Conservation (phyloP, 2,329 filamentous ascomycete species). For the Xenoacremonium recifei region DNA sequence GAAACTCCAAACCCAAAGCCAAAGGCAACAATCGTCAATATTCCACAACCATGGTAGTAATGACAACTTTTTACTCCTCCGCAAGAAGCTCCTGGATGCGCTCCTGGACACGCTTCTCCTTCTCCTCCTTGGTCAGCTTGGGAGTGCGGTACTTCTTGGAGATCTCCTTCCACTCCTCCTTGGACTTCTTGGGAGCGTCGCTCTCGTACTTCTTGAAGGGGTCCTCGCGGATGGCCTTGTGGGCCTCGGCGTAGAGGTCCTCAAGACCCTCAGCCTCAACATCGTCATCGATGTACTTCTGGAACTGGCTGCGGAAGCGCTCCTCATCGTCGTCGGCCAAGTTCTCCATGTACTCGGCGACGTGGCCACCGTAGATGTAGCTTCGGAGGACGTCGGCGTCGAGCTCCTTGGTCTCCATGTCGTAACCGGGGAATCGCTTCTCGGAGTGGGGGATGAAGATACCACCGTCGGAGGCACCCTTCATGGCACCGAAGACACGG, state of each 20-base stretch:
- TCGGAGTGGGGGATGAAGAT: slow-evolving; percentile 97
- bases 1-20: slow-evolving; percentile 40
- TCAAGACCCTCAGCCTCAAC: slow-evolving; percentile 95
- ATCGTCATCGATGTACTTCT: slow-evolving; percentile 95
- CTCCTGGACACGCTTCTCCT: slow-evolving; percentile 77
- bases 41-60: slow-evolving; percentile 22
- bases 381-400: slow-evolving; percentile 95
- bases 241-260: slow-evolving; percentile 93
- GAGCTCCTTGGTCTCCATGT: slow-evolving; percentile 96
- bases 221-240: slow-evolving; percentile 95
- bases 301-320: slow-evolving; percentile 98
- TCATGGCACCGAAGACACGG: slow-evolving; percentile 98
- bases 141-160: slow-evolving; percentile 79
- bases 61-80: slow-evolving; percentile 41
- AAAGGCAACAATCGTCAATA: slow-evolving; percentile 30
- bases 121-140: slow-evolving; percentile 84
- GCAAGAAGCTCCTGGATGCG: slow-evolving; percentile 82
- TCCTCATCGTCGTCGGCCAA: slow-evolving; percentile 99
- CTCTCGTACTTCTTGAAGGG: slow-evolving; percentile 89
- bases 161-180: slow-evolving; percentile 96
- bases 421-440: slow-evolving; percentile 99
- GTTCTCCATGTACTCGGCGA: slow-evolving; percentile 99
- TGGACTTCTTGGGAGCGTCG: slow-evolving; percentile 84
- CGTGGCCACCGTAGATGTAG: slow-evolving; percentile 98
- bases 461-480: slow-evolving; percentile 98